These are phyloP conservation scores for Salix purpurea DNA, from an alignment of 345 rosid species.

Conservation along the genomic window DNA sequence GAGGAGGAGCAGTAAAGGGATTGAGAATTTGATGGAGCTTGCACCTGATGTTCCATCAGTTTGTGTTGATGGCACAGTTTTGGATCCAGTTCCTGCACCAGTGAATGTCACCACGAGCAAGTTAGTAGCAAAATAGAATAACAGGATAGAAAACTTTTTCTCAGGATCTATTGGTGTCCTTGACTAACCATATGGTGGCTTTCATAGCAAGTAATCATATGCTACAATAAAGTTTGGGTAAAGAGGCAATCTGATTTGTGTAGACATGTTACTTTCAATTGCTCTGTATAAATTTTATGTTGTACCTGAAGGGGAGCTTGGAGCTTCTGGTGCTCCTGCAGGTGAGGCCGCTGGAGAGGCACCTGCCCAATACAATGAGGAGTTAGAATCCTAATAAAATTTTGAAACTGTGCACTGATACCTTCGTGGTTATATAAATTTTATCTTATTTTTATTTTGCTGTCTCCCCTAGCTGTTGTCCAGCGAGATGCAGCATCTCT, in stretches of 20 bases:
- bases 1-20: conserved; percentile 46
- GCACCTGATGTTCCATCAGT: conserved; percentile 52
- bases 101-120: neutral
- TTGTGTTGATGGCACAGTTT: conserved; percentile 54
- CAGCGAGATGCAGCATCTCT: neutral
- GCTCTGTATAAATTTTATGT: neutral
- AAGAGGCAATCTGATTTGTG: neutral
- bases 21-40: conserved; percentile 50
- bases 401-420: neutral
- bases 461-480: neutral
- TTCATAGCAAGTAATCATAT: neutral
- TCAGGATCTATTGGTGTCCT: neutral
- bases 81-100: conserved; percentile 55
- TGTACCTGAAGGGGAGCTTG: conserved; percentile 61
- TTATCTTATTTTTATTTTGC: neutral
- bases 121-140: neutral
- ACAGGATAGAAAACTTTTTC: neutral
- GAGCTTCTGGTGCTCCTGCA: conserved; percentile 45
- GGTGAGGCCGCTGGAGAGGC: conserved; percentile 51
- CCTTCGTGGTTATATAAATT: neutral
- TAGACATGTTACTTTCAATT: neutral
- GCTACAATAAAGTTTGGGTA: neutral
- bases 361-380: conserved; percentile 13
- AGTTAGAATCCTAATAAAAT: conserved; percentile 1
- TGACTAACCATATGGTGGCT: neutral